These are phyloP conservation scores for Phytophthora cactorum DNA, from an alignment of 352 stramenopile species.

Conservation along the genomic window DNA sequence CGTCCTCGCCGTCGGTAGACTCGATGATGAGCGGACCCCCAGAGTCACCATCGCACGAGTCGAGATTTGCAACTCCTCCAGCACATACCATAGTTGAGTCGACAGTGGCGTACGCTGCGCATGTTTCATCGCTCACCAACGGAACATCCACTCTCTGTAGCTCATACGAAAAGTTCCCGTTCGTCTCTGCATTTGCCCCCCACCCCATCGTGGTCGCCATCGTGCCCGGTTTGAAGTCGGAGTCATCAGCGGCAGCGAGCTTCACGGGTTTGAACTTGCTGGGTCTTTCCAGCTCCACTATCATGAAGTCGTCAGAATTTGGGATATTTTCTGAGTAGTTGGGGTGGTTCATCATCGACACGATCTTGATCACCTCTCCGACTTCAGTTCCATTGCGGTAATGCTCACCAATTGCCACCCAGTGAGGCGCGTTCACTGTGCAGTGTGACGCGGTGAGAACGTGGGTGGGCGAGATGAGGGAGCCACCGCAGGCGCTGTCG, in stretches of 20 bases:
- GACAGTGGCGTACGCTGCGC: conserved; percentile 25
- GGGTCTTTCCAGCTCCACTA: conserved; percentile 47
- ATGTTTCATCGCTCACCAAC: conserved; percentile 39
- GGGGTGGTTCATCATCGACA: conserved; percentile 20
- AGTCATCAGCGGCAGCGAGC: conserved; percentile 32
- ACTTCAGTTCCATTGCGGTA: conserved; percentile 22
- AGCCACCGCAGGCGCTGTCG: conserved; percentile 16
- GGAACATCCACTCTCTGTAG: conserved; percentile 44
- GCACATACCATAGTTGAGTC: conserved; percentile 59
- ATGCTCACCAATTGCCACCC: conserved; percentile 11
- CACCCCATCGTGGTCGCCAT: conserved; percentile 41
- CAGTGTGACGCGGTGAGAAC: conserved; percentile 23
- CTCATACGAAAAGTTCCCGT: conserved; percentile 27
- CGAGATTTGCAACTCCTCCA: conserved; percentile 33
- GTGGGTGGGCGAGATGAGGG: conserved; percentile 20
- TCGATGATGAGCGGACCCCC: conserved; percentile 52
- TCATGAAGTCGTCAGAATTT: conserved; percentile 39
- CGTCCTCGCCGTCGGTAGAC: conserved; percentile 17
- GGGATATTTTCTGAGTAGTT: conserved; percentile 17
- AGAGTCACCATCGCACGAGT: conserved; percentile 62
- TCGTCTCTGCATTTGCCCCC: conserved; percentile 30
- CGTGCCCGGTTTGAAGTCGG: conserved; percentile 30
- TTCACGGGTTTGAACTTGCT: conserved; percentile 41
- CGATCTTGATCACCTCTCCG: conserved; percentile 24
- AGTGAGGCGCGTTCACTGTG: neutral